A percentile compares a stretch with the other conserved stretches of the same genome.
Conservation (phyloP, 148 eudicot genomes). For the Amaranthus cruentus region DNA sequence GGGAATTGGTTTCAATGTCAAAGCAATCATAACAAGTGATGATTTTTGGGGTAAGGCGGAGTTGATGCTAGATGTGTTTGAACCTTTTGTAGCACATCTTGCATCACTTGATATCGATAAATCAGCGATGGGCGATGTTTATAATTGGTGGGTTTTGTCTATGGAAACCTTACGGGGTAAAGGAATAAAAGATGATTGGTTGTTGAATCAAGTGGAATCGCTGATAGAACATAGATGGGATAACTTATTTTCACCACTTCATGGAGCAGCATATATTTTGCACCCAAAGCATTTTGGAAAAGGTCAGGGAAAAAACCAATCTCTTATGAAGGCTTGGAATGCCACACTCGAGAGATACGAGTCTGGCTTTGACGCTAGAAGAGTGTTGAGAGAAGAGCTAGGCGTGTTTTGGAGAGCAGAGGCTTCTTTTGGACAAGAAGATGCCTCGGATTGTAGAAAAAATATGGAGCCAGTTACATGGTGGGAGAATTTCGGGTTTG, state of each 20-base stretch:
- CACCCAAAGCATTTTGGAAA: conserved; percentile 35
- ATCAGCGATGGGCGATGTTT: conserved; percentile 36
- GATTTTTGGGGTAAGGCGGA: conserved; percentile 33
- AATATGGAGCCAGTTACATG: conserved; percentile 45
- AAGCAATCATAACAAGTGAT: conserved; percentile 24
- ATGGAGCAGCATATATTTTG: conserved; percentile 34
- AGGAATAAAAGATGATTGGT: conserved; percentile 17
- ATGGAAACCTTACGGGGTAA: conserved; percentile 30
- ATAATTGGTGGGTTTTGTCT: conserved; percentile 33
- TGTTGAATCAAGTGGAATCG: conserved; percentile 28
- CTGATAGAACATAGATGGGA: conserved; percentile 40
- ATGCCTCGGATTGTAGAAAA: conserved; percentile 37
- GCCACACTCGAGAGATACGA: conserved; percentile 34
- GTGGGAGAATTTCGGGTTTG: conserved; percentile 54
- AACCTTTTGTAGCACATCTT: conserved; percentile 31
- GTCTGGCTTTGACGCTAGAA: conserved; percentile 20
- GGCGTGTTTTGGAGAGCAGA: conserved; percentile 27
- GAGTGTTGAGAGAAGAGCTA: conserved; percentile 31
- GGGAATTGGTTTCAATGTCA: conserved; percentile 15
- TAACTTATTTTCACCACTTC: conserved; percentile 38
- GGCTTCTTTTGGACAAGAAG: conserved; percentile 38
- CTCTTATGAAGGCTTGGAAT: conserved; percentile 33
- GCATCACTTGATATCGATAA: conserved; percentile 26
- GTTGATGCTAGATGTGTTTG: conserved; percentile 29
- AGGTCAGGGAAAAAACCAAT: conserved; percentile 29